Percentiles rank a stretch among this genome's conserved stretches.
Conservation (phyloP, 345 rosid species). For the Populus alba region DNA sequence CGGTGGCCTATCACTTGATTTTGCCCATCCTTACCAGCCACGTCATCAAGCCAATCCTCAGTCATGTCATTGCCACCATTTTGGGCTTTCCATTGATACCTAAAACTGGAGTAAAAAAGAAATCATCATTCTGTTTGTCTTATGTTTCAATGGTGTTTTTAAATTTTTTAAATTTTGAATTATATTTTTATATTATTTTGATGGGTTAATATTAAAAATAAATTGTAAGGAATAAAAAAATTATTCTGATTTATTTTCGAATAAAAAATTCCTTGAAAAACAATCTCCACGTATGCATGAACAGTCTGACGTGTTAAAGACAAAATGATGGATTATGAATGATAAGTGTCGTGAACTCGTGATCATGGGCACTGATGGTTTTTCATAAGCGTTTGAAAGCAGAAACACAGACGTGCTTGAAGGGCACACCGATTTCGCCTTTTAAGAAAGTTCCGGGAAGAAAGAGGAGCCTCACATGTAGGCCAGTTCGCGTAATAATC, state of each 20-base stretch:
- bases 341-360: slow-evolving; percentile 10
- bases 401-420: slow-evolving; percentile 11
- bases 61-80: slow-evolving; percentile 20
- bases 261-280: too few species aligned
- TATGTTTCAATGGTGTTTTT: too few species aligned
- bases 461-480: not conserved
- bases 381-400: not conserved
- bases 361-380: slow-evolving; percentile 12
- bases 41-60: not conserved
- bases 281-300: too few species aligned
- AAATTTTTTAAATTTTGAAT: too few species aligned
- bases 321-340: slow-evolving; percentile 50
- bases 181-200: too few species aligned
- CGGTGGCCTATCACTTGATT: not conserved
- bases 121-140: too few species aligned
- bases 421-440: not conserved
- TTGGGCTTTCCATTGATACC: slow-evolving; percentile 15
- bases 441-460: slow-evolving; percentile 17
- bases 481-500: too few species aligned
- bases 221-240: too few species aligned
- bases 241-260: too few species aligned
- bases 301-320: slow-evolving; percentile 3
- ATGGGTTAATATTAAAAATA: too few species aligned
- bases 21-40: not conserved
- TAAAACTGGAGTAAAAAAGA: slow-evolving; percentile 8